phyloP scores from a whole-genome alignment of 345 rosid genomes.

The Pistacia integerrima region DNA sequence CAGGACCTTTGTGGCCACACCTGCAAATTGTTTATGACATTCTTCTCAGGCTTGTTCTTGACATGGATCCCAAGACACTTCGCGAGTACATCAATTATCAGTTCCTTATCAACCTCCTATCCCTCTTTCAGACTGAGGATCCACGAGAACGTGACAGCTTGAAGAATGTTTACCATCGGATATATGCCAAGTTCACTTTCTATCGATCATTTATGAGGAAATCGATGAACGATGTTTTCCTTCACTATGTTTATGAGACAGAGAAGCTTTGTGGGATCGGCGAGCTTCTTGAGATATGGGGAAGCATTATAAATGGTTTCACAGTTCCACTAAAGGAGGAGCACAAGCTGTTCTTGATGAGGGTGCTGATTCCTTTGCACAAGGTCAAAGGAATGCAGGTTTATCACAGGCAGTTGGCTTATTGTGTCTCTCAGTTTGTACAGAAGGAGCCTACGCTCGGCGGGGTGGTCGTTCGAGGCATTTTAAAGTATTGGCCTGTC shows the following conservation, averaged over 20 bases:
- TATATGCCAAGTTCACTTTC: slow-evolving; percentile 51
- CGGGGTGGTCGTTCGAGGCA: slow-evolving; percentile 47
- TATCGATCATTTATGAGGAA: slow-evolving; percentile 60
- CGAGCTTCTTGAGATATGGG: slow-evolving; percentile 65
- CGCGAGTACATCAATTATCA: slow-evolving; percentile 35
- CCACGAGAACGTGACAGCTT: slow-evolving; percentile 55
- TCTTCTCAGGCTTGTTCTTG: slow-evolving; percentile 41
- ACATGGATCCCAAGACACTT: slow-evolving; percentile 43
- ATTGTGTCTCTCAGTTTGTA: slow-evolving; percentile 59
- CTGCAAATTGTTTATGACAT: slow-evolving; percentile 53
- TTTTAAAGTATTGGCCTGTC: slow-evolving; percentile 64
- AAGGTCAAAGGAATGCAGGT: slow-evolving; percentile 47
- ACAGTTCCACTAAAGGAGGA: slow-evolving; percentile 63
- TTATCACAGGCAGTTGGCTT: slow-evolving; percentile 53
- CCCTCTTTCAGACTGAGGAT: slow-evolving; percentile 61
- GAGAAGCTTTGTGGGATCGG: slow-evolving; percentile 56
- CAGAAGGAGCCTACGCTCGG: slow-evolving; percentile 64
- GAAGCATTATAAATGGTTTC: slow-evolving; percentile 68
- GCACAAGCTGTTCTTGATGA: slow-evolving; percentile 63
- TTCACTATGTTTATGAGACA: slow-evolving; percentile 43
- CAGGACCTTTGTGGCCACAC: slow-evolving; percentile 53
- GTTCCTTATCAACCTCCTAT: slow-evolving; percentile 47
- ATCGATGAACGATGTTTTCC: slow-evolving; percentile 55
- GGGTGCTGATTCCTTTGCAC: slow-evolving; percentile 66
- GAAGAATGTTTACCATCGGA: slow-evolving; percentile 60